Evolutionary conservation across 805 yeast genomes (phyloP), one percentile per base, ranked within the genome.

Genomic region (Barnettozyma pratensis): DNA sequence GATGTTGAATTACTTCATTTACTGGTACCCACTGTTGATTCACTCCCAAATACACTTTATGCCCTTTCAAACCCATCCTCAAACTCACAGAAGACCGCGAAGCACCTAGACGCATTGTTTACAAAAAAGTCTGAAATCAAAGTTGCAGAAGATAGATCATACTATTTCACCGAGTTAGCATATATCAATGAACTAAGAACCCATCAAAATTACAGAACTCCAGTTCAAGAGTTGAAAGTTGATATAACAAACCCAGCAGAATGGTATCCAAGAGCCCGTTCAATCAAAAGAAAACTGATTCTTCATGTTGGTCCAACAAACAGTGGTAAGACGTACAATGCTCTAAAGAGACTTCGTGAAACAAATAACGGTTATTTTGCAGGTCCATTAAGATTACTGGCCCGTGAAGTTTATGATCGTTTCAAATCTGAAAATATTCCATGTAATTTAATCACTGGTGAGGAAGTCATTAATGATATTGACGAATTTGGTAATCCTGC

Each of bases 301-400:
- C 78, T 94, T 81, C 99, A 94, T 63, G 87, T 94, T 9, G 99
- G 99, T 0, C 99, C 99, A 1, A 94, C 99, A 0, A 94, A 94
- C 64, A 83, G 94, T 55, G 99, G 99, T 10, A 94, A 94, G 60
- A 94, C 98, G 0, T 87, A 87, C 61, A 76, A 79, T 42, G 96
- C 98, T 0, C 68, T 94, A 41, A 74, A 85, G 57, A 74, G 80
- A 47, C 72, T 94, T 43, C 81, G 81, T 56, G 59, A 65, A 25
- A 81, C 89, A 12, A 73, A 80, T 32, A 75, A 81, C 19, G 99
- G 99, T 0, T 87, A 85, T 55, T 94, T 84, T 66, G 98, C 98
- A 0, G 98, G 98, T 1, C 99, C 99, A 0, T 69, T 94, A 42
- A 73, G 99, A 51, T 72, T 94, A 48, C 71, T 94, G 45, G 99